Evolutionary conservation across 2,329 filamentous ascomycete species (phyloP).

Genomic region (Epichloe gansuensis): DNA sequence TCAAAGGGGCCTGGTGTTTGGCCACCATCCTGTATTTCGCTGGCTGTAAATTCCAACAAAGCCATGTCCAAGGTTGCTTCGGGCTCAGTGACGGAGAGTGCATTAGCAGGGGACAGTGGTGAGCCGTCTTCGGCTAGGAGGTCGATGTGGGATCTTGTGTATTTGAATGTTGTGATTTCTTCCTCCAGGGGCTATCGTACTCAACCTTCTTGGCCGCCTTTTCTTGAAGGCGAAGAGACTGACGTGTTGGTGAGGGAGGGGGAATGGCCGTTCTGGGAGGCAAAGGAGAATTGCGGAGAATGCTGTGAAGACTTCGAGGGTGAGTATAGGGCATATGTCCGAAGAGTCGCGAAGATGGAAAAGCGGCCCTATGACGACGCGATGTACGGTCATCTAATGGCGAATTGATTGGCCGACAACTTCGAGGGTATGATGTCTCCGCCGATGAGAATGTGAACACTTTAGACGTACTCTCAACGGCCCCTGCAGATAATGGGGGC

Average conservation of each 20-base stretch:
- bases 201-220: constrained; percentile 44
- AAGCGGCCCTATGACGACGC: constrained; percentile 4
- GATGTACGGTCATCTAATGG: constrained; percentile 10
- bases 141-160: constrained; percentile 52
- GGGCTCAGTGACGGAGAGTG: constrained; percentile 17
- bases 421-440: constrained; percentile 14
- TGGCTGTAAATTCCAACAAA: constrained; percentile 35
- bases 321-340: constrained; percentile 39
- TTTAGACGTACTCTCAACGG: constrained; percentile 28
- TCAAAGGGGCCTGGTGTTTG: constrained; percentile 52
- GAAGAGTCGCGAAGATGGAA: not conserved
- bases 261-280: constrained; percentile 38
- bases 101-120: constrained; percentile 26
- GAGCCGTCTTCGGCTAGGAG: constrained; percentile 46
- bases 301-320: constrained; percentile 47
- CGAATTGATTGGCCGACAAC: not conserved
- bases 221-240: constrained; percentile 42
- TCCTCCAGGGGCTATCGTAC: constrained; percentile 50
- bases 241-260: constrained; percentile 39
- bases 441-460: constrained; percentile 35
- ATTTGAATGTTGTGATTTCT: constrained; percentile 51
- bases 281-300: constrained; percentile 54
- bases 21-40: constrained; percentile 47
- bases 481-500: constrained; percentile 43
- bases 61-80: constrained; percentile 36